These are phyloP conservation scores for Haplosporangium gracile DNA, from an alignment of 192 early-diverging fungal species.

Conservation along the genomic window DNA sequence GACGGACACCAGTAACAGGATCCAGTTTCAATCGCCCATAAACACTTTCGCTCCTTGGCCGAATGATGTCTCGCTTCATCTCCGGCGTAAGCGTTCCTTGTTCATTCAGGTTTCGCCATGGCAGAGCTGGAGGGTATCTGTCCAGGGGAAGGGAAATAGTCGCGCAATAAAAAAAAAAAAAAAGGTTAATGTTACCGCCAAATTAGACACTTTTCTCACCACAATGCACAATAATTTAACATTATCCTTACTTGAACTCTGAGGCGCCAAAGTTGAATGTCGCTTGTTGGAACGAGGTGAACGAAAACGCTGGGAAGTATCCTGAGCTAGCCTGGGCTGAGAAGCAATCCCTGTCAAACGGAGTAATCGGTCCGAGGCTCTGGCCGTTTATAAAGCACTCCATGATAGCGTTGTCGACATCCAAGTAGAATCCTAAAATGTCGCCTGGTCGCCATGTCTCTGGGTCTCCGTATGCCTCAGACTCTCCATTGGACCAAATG, in stretches of 20 bases:
- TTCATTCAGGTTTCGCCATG: constrained; percentile 52
- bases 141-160: neutral
- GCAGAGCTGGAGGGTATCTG: constrained; percentile 56
- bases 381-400: constrained; percentile 78
- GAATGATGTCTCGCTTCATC: constrained; percentile 42
- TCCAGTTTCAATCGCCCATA: constrained; percentile 54
- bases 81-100: constrained; percentile 43
- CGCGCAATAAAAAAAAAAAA: neutral
- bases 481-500: constrained; percentile 74
- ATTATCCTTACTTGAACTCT: constrained; percentile 45
- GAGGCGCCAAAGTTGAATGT: constrained; percentile 76
- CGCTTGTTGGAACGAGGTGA: constrained; percentile 80
- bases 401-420: constrained; percentile 73
- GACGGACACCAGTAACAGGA: constrained; percentile 30
- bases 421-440: constrained; percentile 67
- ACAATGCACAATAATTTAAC: neutral
- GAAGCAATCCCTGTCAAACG: constrained; percentile 52
- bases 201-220: neutral
- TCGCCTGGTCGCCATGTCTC: constrained; percentile 70
- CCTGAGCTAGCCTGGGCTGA: constrained; percentile 53
- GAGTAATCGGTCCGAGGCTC: constrained; percentile 69
- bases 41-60: constrained; percentile 53
- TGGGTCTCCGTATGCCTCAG: constrained; percentile 59
- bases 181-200: neutral
- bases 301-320: constrained; percentile 78